Evolutionary conservation across 1,139 yeast species (phyloP), one percentile per base, ranked within the genome.

Genomic region (Lodderomyces pseudojiufengensis): DNA sequence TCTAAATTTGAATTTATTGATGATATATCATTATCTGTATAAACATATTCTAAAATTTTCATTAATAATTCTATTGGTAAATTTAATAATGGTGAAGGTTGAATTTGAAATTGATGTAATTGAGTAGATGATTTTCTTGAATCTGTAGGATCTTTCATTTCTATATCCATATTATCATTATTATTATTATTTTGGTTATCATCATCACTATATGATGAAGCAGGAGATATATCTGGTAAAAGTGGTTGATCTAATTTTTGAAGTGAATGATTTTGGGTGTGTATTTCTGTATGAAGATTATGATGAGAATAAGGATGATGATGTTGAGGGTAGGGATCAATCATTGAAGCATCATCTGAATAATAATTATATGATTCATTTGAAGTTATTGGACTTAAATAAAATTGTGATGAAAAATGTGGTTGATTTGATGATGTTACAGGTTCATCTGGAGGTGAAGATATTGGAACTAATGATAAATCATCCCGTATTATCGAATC

Each of bases 1-100:
- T 70, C 76, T 40, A 70, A 52, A 44, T 66, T 65, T 24, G 70
- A 57, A 44, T 65, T 65, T 40, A 70, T 69, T 40, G 73, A 65
- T 34, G 53, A 51, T 25, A 63, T 57, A 40, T 58, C 59, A 18
- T 46, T 43, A 42, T 69, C 73, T 45, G 63, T 67, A 50, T 70
- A 70, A 10, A 67, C 72, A 31, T 61, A 55, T 48, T 69, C 75
- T 32, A 70, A 59, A 44, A 70, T 69, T 36, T 61, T 59, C 48
- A 67, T 57, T 34, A 70, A 52, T 29, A 70, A 63, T 46, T 70
- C 76, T 28, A 66, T 42, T 1, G 76, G 76, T 27, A 70, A 59
- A 2, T 49, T 40, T 24, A 47, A 39, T 20, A 47, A 41, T 9
- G 51, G 51, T 21, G 49, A 45, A 5, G 20, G 6, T 7, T 5